phyloP scores from a whole-genome alignment of 176 grass and related monocot genomes.

The Puccinellia tenuiflora region DNA sequence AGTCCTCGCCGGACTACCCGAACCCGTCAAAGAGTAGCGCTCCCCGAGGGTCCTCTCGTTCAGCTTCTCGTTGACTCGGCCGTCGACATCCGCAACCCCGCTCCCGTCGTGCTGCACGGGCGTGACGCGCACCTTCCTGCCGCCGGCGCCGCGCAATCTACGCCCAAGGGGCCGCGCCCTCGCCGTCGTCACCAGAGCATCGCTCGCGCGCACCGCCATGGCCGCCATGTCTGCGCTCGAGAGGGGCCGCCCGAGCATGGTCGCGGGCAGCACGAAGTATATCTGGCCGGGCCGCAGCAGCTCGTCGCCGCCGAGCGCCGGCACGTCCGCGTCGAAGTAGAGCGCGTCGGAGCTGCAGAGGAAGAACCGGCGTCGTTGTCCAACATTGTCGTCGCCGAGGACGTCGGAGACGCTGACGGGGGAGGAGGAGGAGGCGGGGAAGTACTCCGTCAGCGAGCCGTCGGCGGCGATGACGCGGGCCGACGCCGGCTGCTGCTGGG shows the following conservation, averaged over 20 bases:
- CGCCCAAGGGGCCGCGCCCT: background rate
- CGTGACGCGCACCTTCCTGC: constrained; percentile 26
- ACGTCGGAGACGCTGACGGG: constrained; percentile 19
- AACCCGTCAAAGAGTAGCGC: background rate
- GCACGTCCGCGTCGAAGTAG: constrained; percentile 48
- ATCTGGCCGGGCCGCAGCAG: constrained; percentile 29
- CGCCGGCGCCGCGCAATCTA: background rate
- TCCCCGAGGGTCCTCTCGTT: constrained; percentile 48
- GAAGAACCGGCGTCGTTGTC: constrained; percentile 24
- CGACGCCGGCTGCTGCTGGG: constrained; percentile 6
- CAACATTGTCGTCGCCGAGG: constrained; percentile 5
- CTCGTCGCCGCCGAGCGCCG: constrained; percentile 26
- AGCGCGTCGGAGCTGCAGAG: constrained; percentile 62
- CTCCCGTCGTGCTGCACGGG: constrained; percentile 26
- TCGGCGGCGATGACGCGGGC: constrained; percentile 47
- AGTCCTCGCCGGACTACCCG: background rate
- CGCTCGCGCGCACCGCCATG: constrained; percentile 52
- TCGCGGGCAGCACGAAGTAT: constrained; percentile 36
- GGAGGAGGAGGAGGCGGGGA: background rate
- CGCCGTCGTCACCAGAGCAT: constrained; percentile 21
- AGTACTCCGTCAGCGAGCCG: constrained; percentile 46
- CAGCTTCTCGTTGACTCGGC: constrained; percentile 35
- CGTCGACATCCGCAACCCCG: background rate
- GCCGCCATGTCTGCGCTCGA: constrained; percentile 57
- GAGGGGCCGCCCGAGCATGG: constrained; percentile 32